These are phyloP conservation scores for Ceratocystiopsis brevicomis DNA, from an alignment of 2,329 filamentous ascomycete genomes.

Conservation along the genomic window DNA sequence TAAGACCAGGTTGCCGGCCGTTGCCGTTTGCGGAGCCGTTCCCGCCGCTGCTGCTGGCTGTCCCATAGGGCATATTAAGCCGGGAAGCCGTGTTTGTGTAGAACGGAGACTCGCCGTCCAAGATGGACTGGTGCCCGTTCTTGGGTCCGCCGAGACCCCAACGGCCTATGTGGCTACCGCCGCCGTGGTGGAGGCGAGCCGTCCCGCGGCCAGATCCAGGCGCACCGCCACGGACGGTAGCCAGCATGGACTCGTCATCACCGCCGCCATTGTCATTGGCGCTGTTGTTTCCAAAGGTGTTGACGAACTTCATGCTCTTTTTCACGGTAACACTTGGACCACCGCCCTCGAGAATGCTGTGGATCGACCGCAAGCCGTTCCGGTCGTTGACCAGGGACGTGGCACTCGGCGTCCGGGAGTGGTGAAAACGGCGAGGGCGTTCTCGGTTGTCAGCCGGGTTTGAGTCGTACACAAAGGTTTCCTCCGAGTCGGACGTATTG, in stretches of 20 bases:
- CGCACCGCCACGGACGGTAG: constrained; percentile 35
- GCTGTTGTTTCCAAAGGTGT: constrained; percentile 50
- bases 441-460: constrained; percentile 59
- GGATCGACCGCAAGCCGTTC: constrained; percentile 41
- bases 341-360: constrained; percentile 39
- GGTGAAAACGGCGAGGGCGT: constrained; percentile 45
- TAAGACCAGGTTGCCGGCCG: no score
- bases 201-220: constrained; percentile 47
- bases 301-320: constrained; percentile 92
- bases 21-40: constrained; percentile 13
- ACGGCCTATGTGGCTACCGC: constrained; percentile 34
- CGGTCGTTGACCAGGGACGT: constrained; percentile 64
- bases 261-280: constrained; percentile 35
- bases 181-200: constrained; percentile 56
- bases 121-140: constrained; percentile 50
- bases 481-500: constrained; percentile 90
- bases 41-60: not conserved
- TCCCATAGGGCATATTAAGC: constrained; percentile 33
- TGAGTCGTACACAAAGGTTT: constrained; percentile 97
- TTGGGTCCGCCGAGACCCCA: constrained; percentile 51
- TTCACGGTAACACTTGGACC: constrained; percentile 41
- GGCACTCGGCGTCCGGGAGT: constrained; percentile 86
- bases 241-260: constrained; percentile 47
- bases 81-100: constrained; percentile 34
- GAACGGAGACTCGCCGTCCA: constrained; percentile 57